Conservation (phyloP, 2,329 filamentous ascomycete genomes). For the Aphanocladium album region DNA sequence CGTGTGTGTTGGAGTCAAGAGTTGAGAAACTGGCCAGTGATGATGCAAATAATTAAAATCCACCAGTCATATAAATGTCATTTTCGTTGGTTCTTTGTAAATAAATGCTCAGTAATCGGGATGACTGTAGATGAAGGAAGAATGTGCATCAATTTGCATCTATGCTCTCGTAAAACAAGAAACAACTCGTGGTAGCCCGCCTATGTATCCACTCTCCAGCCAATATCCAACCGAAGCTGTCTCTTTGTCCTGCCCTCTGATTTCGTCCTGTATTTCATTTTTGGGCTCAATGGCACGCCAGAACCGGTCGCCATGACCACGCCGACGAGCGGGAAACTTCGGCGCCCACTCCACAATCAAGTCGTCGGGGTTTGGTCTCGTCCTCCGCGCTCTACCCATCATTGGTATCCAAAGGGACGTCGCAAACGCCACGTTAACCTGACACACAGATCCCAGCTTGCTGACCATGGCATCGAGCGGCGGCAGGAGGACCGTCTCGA, state of each 20-base stretch:
- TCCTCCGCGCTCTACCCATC: neutral
- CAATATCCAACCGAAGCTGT: neutral
- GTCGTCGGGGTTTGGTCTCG: neutral
- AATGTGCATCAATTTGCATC: neutral
- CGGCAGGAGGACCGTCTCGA: neutral
- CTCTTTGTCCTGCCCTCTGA: neutral
- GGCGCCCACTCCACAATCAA: neutral
- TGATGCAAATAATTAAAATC: neutral
- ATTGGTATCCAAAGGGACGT: neutral
- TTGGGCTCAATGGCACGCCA: neutral
- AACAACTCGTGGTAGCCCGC: neutral
- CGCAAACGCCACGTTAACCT: neutral
- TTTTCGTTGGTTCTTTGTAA: neutral
- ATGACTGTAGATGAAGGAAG: neutral
- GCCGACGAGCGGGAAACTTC: neutral
- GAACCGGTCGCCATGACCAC: neutral
- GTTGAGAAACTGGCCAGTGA: neutral
- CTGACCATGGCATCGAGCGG: neutral
- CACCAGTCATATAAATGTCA: neutral
- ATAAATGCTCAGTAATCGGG: neutral
- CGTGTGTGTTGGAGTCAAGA: neutral
- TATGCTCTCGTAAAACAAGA: neutral
- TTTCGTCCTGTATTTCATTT: neutral
- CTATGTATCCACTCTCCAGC: neutral
- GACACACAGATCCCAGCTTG: neutral